Percentiles rank a stretch among this genome's conserved stretches.
phyloP scores from a whole-genome alignment of 306 rosid genomes.

The Castanopsis chinensis region DNA sequence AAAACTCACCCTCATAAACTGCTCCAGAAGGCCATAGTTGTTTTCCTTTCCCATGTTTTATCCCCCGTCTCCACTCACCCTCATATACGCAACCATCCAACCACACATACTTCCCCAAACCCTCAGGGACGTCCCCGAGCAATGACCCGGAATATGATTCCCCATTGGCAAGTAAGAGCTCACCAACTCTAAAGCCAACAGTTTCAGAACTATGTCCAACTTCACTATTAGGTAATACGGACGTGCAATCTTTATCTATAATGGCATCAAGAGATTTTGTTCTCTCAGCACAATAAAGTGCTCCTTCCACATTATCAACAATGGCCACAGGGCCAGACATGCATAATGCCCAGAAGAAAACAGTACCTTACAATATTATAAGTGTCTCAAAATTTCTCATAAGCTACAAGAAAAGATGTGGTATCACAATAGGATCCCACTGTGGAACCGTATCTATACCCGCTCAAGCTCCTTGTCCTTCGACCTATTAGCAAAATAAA shows the following conservation, averaged over 20 bases:
- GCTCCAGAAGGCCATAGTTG: constrained; percentile 70
- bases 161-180: constrained; percentile 60
- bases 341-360: constrained; percentile 67
- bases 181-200: constrained; percentile 67
- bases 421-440: constrained; percentile 31
- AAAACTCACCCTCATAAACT: constrained; percentile 79
- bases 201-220: constrained; percentile 52
- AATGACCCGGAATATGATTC: constrained; percentile 78
- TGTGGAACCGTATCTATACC: constrained; percentile 20
- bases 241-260: constrained; percentile 35
- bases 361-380: constrained; percentile 41
- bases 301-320: constrained; percentile 56
- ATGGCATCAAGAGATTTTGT: constrained; percentile 69
- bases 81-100: constrained; percentile 82
- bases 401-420: constrained; percentile 40
- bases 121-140: constrained; percentile 82
- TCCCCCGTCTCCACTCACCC: constrained; percentile 98
- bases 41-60: constrained; percentile 83
- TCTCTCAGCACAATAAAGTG: constrained; percentile 62
- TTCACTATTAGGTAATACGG: constrained; percentile 49
- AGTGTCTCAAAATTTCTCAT: constrained; percentile 32
- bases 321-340: constrained; percentile 97
- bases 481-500: constrained; percentile 25
- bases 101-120: constrained; percentile 83
- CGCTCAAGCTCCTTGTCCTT: constrained; percentile 37